Evolutionary conservation across 169 alveolate species (phyloP), one percentile per base, ranked within the genome.

Genomic region (Plasmodium ovale): DNA sequence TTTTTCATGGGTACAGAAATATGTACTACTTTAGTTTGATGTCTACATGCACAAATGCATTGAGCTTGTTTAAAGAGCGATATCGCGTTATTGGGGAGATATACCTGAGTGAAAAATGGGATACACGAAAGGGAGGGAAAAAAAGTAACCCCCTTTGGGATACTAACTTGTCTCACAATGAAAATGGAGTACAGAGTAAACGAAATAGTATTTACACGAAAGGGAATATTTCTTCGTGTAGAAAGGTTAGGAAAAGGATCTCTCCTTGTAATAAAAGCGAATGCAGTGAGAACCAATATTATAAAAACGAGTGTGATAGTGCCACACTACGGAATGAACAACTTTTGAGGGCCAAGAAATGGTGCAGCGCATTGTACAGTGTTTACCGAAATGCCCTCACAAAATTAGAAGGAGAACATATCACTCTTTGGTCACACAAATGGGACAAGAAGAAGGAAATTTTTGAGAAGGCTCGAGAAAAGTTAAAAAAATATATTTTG

Each of bases 1-100:
- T 73, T n/a, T 59, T 58, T 4, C 64, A 59, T 31, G 19, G 25
- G 3, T 73, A 73, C 23, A 73, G 59, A 33, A 37, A 37, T 73
- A 73, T 73, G 16, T 73, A 73, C 33, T 58, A 59, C 53, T 10
- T 56, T 16, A 9, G 59, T 73, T 21, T 74, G 25, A 42, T 39
- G 21, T 19, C 56, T 25, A 42, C 42, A 31, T 65, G 35, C 35
- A 74, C 25, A 65, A 74, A 59, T 5, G 25, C 23, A 14, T 35
- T 31, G 16, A 16, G 47, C 47, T 47, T 47, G 27, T 47, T 69
- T 25, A 25, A 69, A 19, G 23, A 5, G 16, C 42, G 67, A 42
- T 67, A 44, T 21, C 23, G 25, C 23, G 58, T 39, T 23, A 39
- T 67, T 21, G 14, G 10, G 27, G 77, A 47, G 25, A 16, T 42